Evolutionary conservation across 2,329 filamentous ascomycete species (phyloP), one percentile per base, ranked within the genome.

Genomic region (Fusarium nematophilum): DNA sequence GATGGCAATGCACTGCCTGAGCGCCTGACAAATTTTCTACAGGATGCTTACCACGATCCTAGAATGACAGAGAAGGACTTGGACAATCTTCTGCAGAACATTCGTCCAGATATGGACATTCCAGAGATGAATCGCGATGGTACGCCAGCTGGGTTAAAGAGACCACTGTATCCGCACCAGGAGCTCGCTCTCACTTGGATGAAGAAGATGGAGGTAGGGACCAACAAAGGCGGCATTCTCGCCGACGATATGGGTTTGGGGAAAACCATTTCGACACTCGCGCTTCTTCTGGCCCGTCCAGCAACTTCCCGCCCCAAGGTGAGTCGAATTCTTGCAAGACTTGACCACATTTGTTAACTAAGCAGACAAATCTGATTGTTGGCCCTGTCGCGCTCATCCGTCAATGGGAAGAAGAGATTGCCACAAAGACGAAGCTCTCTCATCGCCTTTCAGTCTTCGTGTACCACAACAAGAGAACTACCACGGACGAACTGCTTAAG

Each of bases 171-270:
- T 77, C 86, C 89, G 38, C 93, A 97, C 68, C 93, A 97, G 70
- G 88, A 91, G 66, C 78, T 94, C 74, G 92, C 92, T 6, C 79
- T 97, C 25, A 86, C 88, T 10, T 97, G 93, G 93, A 86, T 97
- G 83, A 82, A 89, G 39, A 82, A 87, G n/a, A 92, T 91, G 72
- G 93, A 97, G 72, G 84, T 82, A n/a, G 87, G 90, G 8, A 81
- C 88, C 46, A 92, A 90, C 68, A 92, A 90, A 67, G 93, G 93
- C n/a, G 93, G 93, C 31, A 93, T 97, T 50, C 81, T 97, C 13
- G 92, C 92, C 2, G 93, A 97, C 72, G 93, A 97, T 68, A 97
- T 97, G 93, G 93, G 93, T 3, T 76, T 97, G 9, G 93, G 93
- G 14, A 96, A 97, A 77, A 97, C 93, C 0, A 89, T 97, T 18